Evolutionary conservation across 371 early-diverging fungal species (phyloP).

Genomic region (Mucor racemosus): DNA sequence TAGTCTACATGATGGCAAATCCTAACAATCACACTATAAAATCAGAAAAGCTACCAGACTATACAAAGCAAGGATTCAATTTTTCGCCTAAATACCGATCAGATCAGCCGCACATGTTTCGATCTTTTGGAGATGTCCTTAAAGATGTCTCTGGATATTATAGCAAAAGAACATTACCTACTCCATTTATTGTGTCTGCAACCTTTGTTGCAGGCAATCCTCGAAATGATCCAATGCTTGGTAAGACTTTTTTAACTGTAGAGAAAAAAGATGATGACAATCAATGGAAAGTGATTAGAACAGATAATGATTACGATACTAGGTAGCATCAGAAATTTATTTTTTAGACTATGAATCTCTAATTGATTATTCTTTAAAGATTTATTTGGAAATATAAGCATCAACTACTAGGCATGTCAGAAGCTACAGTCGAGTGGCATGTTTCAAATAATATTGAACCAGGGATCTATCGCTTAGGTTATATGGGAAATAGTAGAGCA

Average conservation of each 20-base stretch:
- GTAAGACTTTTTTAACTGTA: conserved; percentile 57
- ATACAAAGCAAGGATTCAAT: conserved; percentile 40
- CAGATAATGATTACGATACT: conserved; percentile 56
- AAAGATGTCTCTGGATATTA: conserved; percentile 37
- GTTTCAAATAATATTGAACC: conserved; percentile 26
- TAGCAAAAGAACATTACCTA: not conserved
- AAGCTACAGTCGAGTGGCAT: conserved; percentile 47
- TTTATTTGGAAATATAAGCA: conserved; percentile 42
- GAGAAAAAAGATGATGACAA: conserved; percentile 39
- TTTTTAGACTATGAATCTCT: not conserved
- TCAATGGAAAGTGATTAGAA: conserved; percentile 44
- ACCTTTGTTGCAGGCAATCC: conserved; percentile 67
- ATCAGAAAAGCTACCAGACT: conserved; percentile 37
- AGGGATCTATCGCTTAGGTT: conserved; percentile 43
- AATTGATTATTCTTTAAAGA: conserved; percentile 10
- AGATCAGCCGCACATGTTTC: conserved; percentile 52
- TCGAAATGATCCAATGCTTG: conserved; percentile 53
- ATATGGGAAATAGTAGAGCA: conserved; percentile 39
- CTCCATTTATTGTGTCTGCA: conserved; percentile 27
- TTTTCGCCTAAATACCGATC: conserved; percentile 47
- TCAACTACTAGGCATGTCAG: conserved; percentile 39
- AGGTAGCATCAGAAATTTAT: conserved; percentile 15
- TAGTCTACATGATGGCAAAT: conserved; percentile 51
- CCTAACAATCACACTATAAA: conserved; percentile 24
- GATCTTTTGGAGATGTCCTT: conserved; percentile 55